phyloP scores from a whole-genome alignment of 495 filamentous ascomycete species.

The Letharia lupina region DNA sequence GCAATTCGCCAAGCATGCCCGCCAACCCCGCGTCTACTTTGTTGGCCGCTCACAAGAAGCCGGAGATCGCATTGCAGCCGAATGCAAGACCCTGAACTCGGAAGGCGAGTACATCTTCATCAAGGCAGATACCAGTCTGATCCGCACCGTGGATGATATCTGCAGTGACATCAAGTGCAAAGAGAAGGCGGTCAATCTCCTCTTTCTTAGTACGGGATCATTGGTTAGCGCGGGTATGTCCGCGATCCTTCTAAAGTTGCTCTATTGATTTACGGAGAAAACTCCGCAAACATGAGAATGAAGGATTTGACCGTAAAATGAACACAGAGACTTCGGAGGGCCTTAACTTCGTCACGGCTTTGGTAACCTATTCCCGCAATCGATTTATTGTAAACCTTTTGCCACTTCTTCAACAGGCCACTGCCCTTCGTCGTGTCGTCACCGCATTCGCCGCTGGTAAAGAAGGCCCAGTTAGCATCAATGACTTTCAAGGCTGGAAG shows the following conservation, averaged over 20 bases:
- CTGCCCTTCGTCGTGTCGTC: constrained; percentile 49
- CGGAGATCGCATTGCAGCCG: constrained; percentile 37
- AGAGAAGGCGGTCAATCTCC: constrained; percentile 52
- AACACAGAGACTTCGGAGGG: constrained; percentile 49
- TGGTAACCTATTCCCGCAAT: constrained; percentile 54
- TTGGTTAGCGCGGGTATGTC: background rate
- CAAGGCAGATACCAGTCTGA: constrained; percentile 48
- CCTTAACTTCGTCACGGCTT: constrained; percentile 43
- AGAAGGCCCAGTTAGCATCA: constrained; percentile 43
- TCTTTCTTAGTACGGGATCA: constrained; percentile 40
- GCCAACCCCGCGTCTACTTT: constrained; percentile 41
- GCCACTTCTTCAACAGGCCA: constrained; percentile 43
- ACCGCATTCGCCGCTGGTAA: constrained; percentile 43
- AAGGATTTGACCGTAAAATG: background rate
- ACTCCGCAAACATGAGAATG: background rate
- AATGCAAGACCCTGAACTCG: constrained; percentile 42
- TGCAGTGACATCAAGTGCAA: constrained; percentile 47
- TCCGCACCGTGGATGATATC: constrained; percentile 51
- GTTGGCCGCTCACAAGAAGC: constrained; percentile 39
- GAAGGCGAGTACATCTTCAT: constrained; percentile 47
- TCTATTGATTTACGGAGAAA: background rate
- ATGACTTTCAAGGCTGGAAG: constrained; percentile 39
- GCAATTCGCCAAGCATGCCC: constrained; percentile 44
- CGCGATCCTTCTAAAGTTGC: background rate
- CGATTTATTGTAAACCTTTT: constrained; percentile 58